A percentile compares a stretch with the other conserved stretches of the same genome.
Evolutionary conservation across 805 yeast genomes (phyloP).

Genomic region (Lachancea meyersii): DNA sequence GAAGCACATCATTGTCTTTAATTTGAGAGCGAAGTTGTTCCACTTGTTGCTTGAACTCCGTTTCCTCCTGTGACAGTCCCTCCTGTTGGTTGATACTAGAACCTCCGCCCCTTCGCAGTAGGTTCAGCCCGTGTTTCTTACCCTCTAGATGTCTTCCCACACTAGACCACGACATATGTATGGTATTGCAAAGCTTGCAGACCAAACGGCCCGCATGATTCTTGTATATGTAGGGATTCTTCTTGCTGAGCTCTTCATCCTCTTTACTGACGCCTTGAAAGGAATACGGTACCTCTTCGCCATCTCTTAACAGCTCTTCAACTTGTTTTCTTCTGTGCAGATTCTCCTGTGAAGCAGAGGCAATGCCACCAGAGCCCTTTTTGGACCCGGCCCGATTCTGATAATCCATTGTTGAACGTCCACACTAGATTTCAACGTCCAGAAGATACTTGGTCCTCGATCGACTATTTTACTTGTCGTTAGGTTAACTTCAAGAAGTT

Average conservation of each 20-base stretch:
- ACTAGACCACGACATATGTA: slow-evolving; percentile 73
- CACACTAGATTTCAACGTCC: too few species aligned
- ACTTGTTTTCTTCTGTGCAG: slow-evolving; percentile 63
- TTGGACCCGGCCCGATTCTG: slow-evolving; percentile 86
- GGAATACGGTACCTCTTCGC: slow-evolving; percentile 34
- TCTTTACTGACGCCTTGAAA: slow-evolving; percentile 43
- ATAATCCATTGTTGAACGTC: slow-evolving; percentile 70
- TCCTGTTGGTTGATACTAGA: slow-evolving; percentile 28
- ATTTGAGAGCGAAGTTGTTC: slow-evolving; percentile 14
- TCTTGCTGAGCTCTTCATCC: slow-evolving; percentile 38
- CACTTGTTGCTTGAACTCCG: slow-evolving; percentile 22
- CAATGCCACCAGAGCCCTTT: slow-evolving; percentile 87
- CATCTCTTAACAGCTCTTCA: slow-evolving; percentile 46
- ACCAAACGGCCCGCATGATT: slow-evolving; percentile 82
- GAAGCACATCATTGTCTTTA: slow-evolving; percentile 34
- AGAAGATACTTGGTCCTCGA: too few species aligned
- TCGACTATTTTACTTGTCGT: too few species aligned
- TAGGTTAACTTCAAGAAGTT: too few species aligned
- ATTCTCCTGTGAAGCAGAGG: slow-evolving; percentile 64
- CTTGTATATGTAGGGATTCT: slow-evolving; percentile 68
- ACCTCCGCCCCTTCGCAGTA: slow-evolving; percentile 53
- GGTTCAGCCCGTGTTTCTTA: slow-evolving; percentile 67
- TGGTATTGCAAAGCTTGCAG: slow-evolving; percentile 77
- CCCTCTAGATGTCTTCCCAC: slow-evolving; percentile 84
- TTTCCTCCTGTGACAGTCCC: slow-evolving; percentile 20